phyloP scores from a whole-genome alignment of 768 basidiomycete species.

The Dentipellis sp. region DNA sequence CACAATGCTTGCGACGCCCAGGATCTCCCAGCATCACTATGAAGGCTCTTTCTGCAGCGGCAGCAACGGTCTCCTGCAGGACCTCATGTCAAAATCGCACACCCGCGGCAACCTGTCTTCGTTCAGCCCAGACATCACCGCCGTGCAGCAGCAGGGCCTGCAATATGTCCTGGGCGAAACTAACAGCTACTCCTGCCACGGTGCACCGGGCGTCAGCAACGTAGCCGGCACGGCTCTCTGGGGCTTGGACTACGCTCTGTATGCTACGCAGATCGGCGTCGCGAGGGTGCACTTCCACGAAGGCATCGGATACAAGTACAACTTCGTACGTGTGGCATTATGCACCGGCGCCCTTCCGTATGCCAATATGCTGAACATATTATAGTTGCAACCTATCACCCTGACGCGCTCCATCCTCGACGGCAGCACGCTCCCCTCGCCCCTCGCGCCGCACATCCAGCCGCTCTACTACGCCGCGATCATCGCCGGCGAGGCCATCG shows the following conservation, averaged over 20 bases:
- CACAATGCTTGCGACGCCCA: slow-evolving; percentile 14
- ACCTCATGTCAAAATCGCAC: slow-evolving; percentile 58
- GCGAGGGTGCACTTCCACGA: slow-evolving; percentile 53
- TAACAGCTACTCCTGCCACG: slow-evolving; percentile 29
- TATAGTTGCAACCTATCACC: slow-evolving; percentile 53
- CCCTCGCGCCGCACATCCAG: slow-evolving; percentile 51
- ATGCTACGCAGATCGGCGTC: slow-evolving; percentile 46
- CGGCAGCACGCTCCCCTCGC: slow-evolving; percentile 38
- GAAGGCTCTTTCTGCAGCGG: slow-evolving; percentile 60
- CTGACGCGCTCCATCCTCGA: slow-evolving; percentile 50
- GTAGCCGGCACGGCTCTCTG: slow-evolving; percentile 64
- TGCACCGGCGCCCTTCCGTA: too few species aligned
- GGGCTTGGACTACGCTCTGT: slow-evolving; percentile 57
- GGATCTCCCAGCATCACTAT: slow-evolving; percentile 42
- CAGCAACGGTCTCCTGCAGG: slow-evolving; percentile 41
- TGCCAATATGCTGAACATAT: background rate
- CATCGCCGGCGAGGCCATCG: slow-evolving; percentile 49
- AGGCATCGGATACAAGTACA: slow-evolving; percentile 66
- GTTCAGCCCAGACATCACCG: slow-evolving; percentile 45
- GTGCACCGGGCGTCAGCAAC: slow-evolving; percentile 50
- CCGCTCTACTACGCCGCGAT: slow-evolving; percentile 60
- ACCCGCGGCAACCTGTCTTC: slow-evolving; percentile 41
- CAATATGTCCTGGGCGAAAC: slow-evolving; percentile 44
- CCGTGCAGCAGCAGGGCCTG: slow-evolving; percentile 34
- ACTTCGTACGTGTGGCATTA: slow-evolving; percentile 29